phyloP scores from a whole-genome alignment of 441 rosid genomes.

The Corymbia calophylla region DNA sequence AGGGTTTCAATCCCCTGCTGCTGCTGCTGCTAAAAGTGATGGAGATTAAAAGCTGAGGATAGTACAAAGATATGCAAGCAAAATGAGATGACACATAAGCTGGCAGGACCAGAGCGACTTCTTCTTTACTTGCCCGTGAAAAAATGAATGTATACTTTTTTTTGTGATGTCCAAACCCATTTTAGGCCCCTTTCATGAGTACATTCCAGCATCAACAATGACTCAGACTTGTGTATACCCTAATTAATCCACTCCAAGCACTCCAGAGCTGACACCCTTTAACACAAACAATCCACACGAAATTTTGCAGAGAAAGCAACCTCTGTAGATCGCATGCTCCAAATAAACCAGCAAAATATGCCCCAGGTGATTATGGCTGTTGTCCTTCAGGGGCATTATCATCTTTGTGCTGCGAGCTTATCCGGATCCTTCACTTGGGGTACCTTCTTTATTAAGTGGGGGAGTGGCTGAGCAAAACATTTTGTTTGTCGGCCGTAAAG shows the following conservation, averaged over 20 bases:
- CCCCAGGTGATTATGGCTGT: neutral
- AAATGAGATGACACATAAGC: neutral
- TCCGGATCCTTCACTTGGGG: neutral
- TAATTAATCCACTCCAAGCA: neutral
- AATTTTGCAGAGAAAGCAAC: neutral
- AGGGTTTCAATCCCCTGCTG: neutral
- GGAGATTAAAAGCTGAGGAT: neutral
- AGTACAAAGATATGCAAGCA: neutral
- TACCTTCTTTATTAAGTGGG: neutral
- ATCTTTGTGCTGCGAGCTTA: neutral
- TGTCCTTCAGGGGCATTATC: neutral
- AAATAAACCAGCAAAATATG: neutral
- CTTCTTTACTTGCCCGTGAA: neutral
- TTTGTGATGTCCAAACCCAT: neutral
- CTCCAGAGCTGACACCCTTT: neutral
- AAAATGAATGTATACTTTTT: neutral
- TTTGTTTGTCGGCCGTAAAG: neutral
- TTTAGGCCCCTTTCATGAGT: neutral
- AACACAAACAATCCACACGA: neutral
- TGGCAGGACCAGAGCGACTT: neutral
- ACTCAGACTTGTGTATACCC: neutral
- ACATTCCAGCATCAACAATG: neutral
- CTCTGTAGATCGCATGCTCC: neutral
- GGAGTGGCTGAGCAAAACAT: neutral
- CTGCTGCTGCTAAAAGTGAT: neutral